Evolutionary conservation across 129 eudicot species (phyloP).

Genomic region (Saussurea involucrata): DNA sequence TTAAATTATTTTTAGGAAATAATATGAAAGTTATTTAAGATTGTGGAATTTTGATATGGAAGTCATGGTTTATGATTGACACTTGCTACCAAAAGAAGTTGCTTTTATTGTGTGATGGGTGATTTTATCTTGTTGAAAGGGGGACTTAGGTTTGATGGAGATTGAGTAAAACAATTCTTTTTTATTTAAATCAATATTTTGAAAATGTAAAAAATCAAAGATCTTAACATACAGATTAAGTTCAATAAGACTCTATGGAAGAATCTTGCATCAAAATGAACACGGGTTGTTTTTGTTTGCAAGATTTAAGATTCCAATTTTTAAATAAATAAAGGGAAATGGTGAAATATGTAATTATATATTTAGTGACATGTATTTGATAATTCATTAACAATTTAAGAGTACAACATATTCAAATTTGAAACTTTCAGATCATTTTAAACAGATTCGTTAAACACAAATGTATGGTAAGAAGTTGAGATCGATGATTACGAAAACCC

Average conservation of each 20-base stretch:
- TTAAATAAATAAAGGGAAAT: no score
- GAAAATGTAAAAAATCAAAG: not conserved
- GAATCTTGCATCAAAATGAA: not conserved
- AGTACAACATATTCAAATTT: not conserved
- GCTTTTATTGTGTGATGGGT: conserved; percentile 19
- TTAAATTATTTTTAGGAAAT: not conserved
- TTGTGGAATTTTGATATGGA: not conserved
- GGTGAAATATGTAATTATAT: not conserved
- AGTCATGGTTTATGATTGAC: conserved; percentile 23
- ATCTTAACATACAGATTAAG: not conserved
- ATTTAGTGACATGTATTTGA: not conserved
- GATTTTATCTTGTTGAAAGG: conserved; percentile 13
- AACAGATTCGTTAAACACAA: not conserved
- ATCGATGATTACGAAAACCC: not conserved
- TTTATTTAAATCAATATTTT: not conserved
- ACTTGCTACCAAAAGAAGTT: conserved; percentile 28
- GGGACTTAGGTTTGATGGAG: conserved; percentile 9
- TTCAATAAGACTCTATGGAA: not conserved
- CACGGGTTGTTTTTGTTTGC: not conserved
- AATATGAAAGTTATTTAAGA: not conserved
- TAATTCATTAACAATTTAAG: not conserved
- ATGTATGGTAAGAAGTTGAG: conserved; percentile 12
- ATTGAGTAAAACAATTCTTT: not conserved
- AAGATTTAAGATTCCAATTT: not conserved
- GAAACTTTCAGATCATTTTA: not conserved